A percentile compares a stretch with the other conserved stretches of the same genome.
Evolutionary conservation across 352 stramenopile genomes (phyloP).

Genomic region (Phytopythium delawarense): DNA sequence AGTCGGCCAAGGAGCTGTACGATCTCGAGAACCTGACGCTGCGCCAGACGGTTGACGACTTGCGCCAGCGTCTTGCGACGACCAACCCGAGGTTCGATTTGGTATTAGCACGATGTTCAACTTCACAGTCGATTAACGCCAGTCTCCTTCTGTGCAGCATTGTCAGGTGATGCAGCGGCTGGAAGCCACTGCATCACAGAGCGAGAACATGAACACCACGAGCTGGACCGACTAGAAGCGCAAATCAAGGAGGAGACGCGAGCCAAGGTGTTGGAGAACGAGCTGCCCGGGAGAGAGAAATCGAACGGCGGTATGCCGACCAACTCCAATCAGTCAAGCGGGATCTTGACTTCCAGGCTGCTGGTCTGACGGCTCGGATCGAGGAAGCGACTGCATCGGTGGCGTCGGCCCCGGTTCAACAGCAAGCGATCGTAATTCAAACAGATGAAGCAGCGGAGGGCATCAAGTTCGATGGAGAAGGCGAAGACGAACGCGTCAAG

Average conservation of each 20-base stretch:
- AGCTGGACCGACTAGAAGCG: not conserved
- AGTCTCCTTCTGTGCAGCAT: not conserved
- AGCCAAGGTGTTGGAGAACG: not conserved
- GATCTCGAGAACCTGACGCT: slow-evolving; percentile 11
- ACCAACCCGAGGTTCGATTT: not conserved
- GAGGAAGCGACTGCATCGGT: slow-evolving; percentile 10
- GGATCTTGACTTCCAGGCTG: slow-evolving; percentile 23
- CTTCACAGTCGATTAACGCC: not conserved
- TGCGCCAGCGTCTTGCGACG: not conserved
- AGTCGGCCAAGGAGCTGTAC: slow-evolving; percentile 19
- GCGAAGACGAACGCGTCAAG: slow-evolving; percentile 24
- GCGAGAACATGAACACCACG: not conserved
- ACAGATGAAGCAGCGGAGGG: slow-evolving; percentile 10
- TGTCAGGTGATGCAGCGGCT: not conserved
- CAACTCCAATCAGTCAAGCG: slow-evolving; percentile 10
- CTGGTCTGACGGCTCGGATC: slow-evolving; percentile 13
- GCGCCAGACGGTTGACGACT: not conserved
- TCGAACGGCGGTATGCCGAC: slow-evolving; percentile 19
- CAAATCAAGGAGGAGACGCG: not conserved
- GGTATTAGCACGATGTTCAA: not conserved
- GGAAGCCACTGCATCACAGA: not conserved
- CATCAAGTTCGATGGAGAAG: not conserved
- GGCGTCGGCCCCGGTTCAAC: not conserved
- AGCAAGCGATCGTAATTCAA: slow-evolving; percentile 13
- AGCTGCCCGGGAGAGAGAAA: not conserved